Evolutionary conservation across 371 early-diverging fungal genomes (phyloP).

Genomic region (Mortierella sp.): DNA sequence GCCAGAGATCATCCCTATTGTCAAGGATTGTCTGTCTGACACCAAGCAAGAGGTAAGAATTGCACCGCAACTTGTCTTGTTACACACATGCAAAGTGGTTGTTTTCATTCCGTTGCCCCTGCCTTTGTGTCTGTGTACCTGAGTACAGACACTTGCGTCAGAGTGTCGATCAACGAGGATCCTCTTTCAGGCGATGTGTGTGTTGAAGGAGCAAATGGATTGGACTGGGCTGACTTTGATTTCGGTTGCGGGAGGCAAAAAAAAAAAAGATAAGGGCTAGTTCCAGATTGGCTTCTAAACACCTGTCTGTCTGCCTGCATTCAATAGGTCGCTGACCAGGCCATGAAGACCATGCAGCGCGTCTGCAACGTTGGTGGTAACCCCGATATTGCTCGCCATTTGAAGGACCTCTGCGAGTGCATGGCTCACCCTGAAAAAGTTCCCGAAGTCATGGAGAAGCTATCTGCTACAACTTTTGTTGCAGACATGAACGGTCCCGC

Average conservation of each 20-base stretch:
- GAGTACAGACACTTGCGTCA: neutral
- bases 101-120: neutral
- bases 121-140: neutral
- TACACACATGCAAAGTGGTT: neutral
- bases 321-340: conserved; percentile 58
- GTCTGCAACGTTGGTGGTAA: conserved; percentile 81
- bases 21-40: conserved; percentile 77
- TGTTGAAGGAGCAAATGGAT: neutral
- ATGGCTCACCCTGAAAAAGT: conserved; percentile 81
- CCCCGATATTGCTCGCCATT: conserved; percentile 77
- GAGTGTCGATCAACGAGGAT: neutral
- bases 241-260: neutral
- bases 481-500: conserved; percentile 82
- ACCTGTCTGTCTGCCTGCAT: conserved; percentile 8
- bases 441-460: conserved; percentile 73
- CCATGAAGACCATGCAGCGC: conserved; percentile 68
- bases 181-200: neutral
- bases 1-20: conserved; percentile 77
- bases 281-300: neutral
- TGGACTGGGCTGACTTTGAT: conserved; percentile 36
- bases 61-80: neutral
- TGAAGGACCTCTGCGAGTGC: conserved; percentile 74
- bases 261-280: no score
- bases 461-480: conserved; percentile 83
- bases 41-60: conserved; percentile 75